phyloP scores from a whole-genome alignment of 2,329 filamentous ascomycete genomes.

The Exophiala bonariae region DNA sequence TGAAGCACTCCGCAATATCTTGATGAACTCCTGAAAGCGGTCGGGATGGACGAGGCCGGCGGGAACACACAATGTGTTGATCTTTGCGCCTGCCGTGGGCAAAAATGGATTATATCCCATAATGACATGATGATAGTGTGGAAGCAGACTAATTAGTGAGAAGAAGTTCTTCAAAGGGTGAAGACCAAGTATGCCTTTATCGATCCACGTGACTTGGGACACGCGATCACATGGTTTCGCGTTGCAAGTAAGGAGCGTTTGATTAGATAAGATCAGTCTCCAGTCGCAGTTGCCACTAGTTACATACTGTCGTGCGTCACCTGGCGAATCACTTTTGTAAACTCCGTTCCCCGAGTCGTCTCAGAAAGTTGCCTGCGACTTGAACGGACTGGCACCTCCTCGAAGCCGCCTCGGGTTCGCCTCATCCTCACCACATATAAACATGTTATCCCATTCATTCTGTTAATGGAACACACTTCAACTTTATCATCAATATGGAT shows the following conservation, averaged over 20 bases:
- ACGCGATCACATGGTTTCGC: slow-evolving; percentile 1
- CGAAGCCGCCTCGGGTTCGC: background rate
- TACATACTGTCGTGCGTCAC: too few species aligned
- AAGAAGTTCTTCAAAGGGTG: background rate
- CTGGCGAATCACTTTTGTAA: too few species aligned
- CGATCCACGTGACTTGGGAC: background rate
- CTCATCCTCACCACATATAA: background rate
- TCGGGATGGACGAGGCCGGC: slow-evolving; percentile 81
- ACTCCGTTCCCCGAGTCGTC: too few species aligned
- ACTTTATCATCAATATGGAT: slow-evolving; percentile 35
- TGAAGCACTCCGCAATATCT: slow-evolving; percentile 69
- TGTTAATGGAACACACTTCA: background rate
- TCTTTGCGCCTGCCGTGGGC: slow-evolving; percentile 85
- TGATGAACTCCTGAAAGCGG: slow-evolving; percentile 75
- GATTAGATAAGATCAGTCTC: slow-evolving; percentile 1
- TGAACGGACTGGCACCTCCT: background rate
- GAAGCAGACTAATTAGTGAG: background rate
- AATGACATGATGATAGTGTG: slow-evolving; percentile 36
- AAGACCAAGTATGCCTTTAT: background rate
- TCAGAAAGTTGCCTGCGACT: too few species aligned
- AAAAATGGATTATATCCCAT: slow-evolving; percentile 90
- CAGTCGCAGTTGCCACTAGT: too few species aligned
- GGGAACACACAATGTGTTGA: slow-evolving; percentile 83
- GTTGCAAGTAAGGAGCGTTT: too few species aligned
- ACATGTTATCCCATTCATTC: too few species aligned